These are phyloP conservation scores for Hebeloma cylindrosporum DNA, from an alignment of 768 basidiomycete species.

Conservation along the genomic window DNA sequence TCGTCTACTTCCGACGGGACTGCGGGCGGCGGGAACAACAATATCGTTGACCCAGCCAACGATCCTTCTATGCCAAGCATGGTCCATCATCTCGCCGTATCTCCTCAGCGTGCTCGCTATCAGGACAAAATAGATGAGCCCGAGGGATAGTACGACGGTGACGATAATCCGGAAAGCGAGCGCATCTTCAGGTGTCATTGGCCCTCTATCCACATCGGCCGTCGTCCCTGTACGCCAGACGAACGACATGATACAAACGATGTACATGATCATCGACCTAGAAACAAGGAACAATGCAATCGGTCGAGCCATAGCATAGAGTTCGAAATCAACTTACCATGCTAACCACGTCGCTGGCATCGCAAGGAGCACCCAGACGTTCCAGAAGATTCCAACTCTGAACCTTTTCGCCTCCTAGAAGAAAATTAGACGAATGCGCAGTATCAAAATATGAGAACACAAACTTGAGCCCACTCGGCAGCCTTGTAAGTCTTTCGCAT, in stretches of 20 bases:
- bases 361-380: constrained; percentile 68
- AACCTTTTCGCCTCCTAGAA: constrained; percentile 50
- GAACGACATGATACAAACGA: constrained; percentile 56
- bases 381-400: constrained; percentile 42
- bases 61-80: constrained; percentile 29
- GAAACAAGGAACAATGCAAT: not conserved
- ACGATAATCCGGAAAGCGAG: constrained; percentile 41
- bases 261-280: constrained; percentile 62
- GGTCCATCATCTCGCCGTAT: constrained; percentile 46
- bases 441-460: not conserved
- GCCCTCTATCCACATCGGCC: constrained; percentile 22
- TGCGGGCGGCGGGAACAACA: too few species aligned
- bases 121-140: constrained; percentile 51
- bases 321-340: constrained; percentile 38
- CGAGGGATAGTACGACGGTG: constrained; percentile 47
- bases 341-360: constrained; percentile 65
- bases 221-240: constrained; percentile 54
- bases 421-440: not conserved
- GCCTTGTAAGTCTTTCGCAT: constrained; percentile 69
- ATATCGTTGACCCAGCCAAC: constrained; percentile 20
- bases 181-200: constrained; percentile 20
- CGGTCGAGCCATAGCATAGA: not conserved
- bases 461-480: constrained; percentile 61
- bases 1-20: too few species aligned
- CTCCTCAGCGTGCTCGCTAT: constrained; percentile 53